Evolutionary conservation across 306 rosid genomes (phyloP).

Genomic region (Vigna mungo): DNA sequence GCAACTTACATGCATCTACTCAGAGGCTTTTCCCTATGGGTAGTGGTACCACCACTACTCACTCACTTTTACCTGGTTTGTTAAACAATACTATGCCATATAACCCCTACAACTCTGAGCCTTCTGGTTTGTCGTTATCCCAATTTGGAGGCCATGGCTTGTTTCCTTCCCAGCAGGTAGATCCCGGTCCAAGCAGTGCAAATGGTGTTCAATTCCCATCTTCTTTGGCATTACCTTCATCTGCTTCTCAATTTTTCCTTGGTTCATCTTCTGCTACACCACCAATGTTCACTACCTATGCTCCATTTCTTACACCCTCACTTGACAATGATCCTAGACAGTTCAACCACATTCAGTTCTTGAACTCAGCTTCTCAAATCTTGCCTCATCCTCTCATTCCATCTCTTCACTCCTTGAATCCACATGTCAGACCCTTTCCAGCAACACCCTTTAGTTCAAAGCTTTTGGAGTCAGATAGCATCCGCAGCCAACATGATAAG

Average conservation of each 20-base stretch:
- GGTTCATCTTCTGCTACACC: conserved; percentile 53
- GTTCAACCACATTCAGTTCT: conserved; percentile 62
- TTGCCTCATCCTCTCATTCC: conserved; percentile 55
- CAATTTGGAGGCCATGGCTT: conserved; percentile 69
- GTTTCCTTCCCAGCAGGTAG: conserved; percentile 56
- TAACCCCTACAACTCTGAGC: conserved; percentile 51
- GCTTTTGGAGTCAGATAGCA: conserved; percentile 47
- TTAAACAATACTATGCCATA: conserved; percentile 53
- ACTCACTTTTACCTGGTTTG: conserved; percentile 52
- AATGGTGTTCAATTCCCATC: conserved; percentile 48
- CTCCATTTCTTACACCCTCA: conserved; percentile 52
- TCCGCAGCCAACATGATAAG: conserved; percentile 37
- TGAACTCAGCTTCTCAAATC: conserved; percentile 56
- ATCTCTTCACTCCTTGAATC: conserved; percentile 49
- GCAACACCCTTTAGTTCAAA: conserved; percentile 49
- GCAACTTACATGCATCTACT: conserved; percentile 48
- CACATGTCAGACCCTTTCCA: conserved; percentile 55
- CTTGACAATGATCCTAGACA: conserved; percentile 55
- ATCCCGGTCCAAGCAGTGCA: conserved; percentile 38
- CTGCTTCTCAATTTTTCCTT: conserved; percentile 54
- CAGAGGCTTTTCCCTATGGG: conserved; percentile 65
- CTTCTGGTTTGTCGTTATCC: conserved; percentile 66
- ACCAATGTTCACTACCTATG: conserved; percentile 53
- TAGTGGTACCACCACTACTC: neutral
- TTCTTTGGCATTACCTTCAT: conserved; percentile 39